A percentile compares a stretch with the other conserved stretches of the same genome.
phyloP scores from a whole-genome alignment of 2,329 filamentous ascomycete genomes.

The Ophioceras dolichostomum region DNA sequence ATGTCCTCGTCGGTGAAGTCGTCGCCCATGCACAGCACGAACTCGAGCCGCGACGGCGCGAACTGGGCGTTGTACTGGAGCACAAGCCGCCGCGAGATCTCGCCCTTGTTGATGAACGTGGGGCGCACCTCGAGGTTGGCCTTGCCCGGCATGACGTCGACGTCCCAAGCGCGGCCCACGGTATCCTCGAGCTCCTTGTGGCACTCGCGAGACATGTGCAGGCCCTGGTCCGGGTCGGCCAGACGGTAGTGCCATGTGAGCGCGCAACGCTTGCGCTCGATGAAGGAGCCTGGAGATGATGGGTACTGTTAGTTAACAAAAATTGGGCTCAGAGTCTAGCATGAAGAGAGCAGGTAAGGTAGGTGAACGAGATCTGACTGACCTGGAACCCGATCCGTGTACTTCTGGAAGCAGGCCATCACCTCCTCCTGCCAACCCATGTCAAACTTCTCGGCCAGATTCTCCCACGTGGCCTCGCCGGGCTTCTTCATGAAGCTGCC shows the following conservation, averaged over 20 bases:
- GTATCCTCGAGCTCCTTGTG: slow-evolving; percentile 69
- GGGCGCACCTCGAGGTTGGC: slow-evolving; percentile 96
- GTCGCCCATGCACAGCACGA: slow-evolving; percentile 84
- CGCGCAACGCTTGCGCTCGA: slow-evolving; percentile 88
- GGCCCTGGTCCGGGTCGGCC: slow-evolving; percentile 74
- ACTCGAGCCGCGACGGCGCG: slow-evolving; percentile 51
- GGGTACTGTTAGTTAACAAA: no score
- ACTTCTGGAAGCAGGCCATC: slow-evolving; percentile 72
- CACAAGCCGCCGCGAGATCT: slow-evolving; percentile 79
- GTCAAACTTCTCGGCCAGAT: slow-evolving; percentile 72
- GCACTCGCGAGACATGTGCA: slow-evolving; percentile 69
- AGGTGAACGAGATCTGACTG: slow-evolving; percentile 22
- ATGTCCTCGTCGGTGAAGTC: slow-evolving; percentile 97
- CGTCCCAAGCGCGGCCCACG: slow-evolving; percentile 69
- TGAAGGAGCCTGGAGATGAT: slow-evolving; percentile 57
- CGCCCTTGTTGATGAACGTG: slow-evolving; percentile 95
- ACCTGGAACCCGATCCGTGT: slow-evolving; percentile 78
- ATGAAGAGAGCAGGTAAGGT: neutral
- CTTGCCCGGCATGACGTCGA: slow-evolving; percentile 95
- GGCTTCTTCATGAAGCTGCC: slow-evolving; percentile 89
- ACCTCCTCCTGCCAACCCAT: slow-evolving; percentile 92
- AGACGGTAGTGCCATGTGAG: slow-evolving; percentile 96
- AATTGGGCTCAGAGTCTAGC: neutral
- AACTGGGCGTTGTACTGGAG: slow-evolving; percentile 51
- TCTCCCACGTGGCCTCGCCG: slow-evolving; percentile 67